These are phyloP conservation scores for Fraxinus excelsior DNA, from an alignment of 257 asterid species.

Conservation along the genomic window DNA sequence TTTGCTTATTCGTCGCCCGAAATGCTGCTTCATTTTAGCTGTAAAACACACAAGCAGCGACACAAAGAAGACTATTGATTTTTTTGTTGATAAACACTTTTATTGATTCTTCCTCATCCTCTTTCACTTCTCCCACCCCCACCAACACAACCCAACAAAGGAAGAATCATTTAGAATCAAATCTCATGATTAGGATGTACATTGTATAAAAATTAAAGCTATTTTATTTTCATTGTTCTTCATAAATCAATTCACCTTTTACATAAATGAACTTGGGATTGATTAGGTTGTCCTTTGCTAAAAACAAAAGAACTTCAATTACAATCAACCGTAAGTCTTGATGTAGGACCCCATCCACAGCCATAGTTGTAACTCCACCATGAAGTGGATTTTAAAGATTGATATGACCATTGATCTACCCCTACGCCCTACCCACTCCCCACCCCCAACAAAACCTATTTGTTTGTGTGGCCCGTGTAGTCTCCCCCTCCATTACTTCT, in stretches of 20 bases:
- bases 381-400: constrained; percentile 33
- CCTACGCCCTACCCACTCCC: background rate
- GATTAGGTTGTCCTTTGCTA: constrained; percentile 34
- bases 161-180: background rate
- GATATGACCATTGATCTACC: constrained; percentile 45
- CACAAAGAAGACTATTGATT: background rate
- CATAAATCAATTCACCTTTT: constrained; percentile 30
- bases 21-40: background rate
- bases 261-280: constrained; percentile 20
- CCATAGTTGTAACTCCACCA: constrained; percentile 34
- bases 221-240: constrained; percentile 13
- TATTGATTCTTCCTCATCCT: background rate
- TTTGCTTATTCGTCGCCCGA: too few relatives aligned
- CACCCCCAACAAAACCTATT: background rate
- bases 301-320: constrained; percentile 39
- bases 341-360: constrained; percentile 38
- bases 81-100: background rate
- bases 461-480: constrained; percentile 28
- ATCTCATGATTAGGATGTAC: background rate
- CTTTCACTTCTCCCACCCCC: background rate
- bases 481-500: constrained; percentile 2
- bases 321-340: constrained; percentile 36
- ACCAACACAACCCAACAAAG: background rate
- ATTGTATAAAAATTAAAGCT: background rate
- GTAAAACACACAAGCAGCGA: background rate